phyloP scores from a whole-genome alignment of 2,329 filamentous ascomycete genomes.

The Biscogniauxia marginata region DNA sequence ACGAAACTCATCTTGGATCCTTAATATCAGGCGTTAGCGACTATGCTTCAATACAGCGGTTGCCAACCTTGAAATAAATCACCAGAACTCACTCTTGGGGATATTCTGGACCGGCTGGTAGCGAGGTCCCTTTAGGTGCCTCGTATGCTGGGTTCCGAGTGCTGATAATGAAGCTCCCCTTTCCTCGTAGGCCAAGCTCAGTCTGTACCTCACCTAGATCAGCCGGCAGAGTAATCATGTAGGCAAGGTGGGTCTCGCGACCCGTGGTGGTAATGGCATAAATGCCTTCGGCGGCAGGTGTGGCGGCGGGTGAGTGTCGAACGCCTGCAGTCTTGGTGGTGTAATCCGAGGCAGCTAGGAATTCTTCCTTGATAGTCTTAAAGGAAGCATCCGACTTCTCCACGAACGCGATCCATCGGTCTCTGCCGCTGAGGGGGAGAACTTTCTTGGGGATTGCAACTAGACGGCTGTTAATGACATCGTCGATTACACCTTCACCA shows the following conservation, averaged over 20 bases:
- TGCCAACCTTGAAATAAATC: neutral
- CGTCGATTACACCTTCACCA: constrained; percentile 46
- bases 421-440: constrained; percentile 65
- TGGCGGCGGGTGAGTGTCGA: constrained; percentile 66
- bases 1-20: constrained; percentile 69
- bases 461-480: constrained; percentile 64
- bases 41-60: neutral
- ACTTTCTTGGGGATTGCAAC: constrained; percentile 82
- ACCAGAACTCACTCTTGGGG: constrained; percentile 58
- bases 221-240: constrained; percentile 73
- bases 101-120: constrained; percentile 67
- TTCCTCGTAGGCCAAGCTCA: constrained; percentile 67
- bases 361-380: constrained; percentile 68
- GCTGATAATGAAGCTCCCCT: constrained; percentile 76
- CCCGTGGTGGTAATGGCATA: constrained; percentile 77
- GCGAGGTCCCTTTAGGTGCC: constrained; percentile 60
- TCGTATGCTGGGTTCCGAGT: constrained; percentile 75
- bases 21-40: constrained; percentile 30
- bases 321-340: constrained; percentile 73
- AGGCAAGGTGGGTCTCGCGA: constrained; percentile 72
- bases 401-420: constrained; percentile 79
- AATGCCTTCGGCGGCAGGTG: constrained; percentile 78
- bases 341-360: constrained; percentile 67
- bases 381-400: constrained; percentile 69
- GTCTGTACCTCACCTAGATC: constrained; percentile 70